Evolutionary conservation across 2,329 filamentous ascomycete species (phyloP), one percentile per base, ranked within the genome.

Genomic region (Ophiostoma himal-ulmi): DNA sequence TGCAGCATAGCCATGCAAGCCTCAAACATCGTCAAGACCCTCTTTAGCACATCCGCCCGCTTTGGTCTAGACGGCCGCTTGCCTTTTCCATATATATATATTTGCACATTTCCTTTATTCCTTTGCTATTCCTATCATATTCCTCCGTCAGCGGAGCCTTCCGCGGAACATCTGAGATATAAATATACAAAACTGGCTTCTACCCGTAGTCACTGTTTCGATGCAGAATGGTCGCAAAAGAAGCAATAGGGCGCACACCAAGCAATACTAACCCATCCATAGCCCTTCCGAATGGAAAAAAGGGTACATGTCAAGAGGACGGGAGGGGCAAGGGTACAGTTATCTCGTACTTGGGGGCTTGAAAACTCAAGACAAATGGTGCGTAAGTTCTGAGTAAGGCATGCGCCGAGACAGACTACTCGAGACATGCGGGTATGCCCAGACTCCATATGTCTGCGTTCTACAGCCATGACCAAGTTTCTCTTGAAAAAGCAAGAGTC

Each of bases 381-480:
- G n/a, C 52, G 22, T 26, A 57, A 26, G 17, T 26, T 17, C 52
- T 26, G 52, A 57, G 22, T 57, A 57, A 57, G 52, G n/a, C n/a
- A 26, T 57, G 52, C 52, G 52, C 52, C 52, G 52, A 57, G 52
- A 57, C 22, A 57, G 52, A 57, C 52, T 26, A 26, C 52, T 26
- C 52, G 52, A 57, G 52, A 57, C 52, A 57, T 57, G 52, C 52
- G 52, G 52, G 52, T 57, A 57, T 57, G 52, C 52, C 52, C 52
- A 57, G 52, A 57, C 52, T 57, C 52, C 52, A 57, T 22, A 26
- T 57, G 52, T 57, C 8, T 4, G 6, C 11, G 52, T 57, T 57
- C 52, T 26, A 57, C 52, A 57, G 3, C 22, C 52, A 57, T 8
- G 52, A 57, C n/a, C n/a, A 57, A 26, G 52, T 57, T 22, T 57